Evolutionary conservation across 2,329 filamentous ascomycete genomes (phyloP), one percentile per base, ranked within the genome.

Genomic region (Trichoderma sp.): DNA sequence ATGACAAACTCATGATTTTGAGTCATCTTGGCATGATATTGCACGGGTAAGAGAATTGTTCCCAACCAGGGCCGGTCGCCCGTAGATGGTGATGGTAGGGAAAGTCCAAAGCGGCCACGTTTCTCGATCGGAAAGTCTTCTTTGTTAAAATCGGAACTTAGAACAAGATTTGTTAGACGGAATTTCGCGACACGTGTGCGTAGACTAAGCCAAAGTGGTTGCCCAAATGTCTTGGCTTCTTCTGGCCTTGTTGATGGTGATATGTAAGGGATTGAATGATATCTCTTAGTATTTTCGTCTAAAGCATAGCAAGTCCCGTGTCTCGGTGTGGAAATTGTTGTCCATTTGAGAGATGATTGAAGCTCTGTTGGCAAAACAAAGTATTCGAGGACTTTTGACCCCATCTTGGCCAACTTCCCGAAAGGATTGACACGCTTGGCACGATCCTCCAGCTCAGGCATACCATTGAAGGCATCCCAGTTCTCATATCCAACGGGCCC

Each of bases 401-500:
- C 67, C 12, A 74, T 6, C 35, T 62, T 45, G 7, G 53, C 24
- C 14, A 71, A 6, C 4, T 62, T 62, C 5, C 24, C 35, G 27
- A 71, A 68, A 31, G 72, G 53, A 16, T 38, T 50, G 6, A 74
- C 72, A 6, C 72, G 63, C 53, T 66, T 50, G 3, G 63, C 72
- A 18, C 72, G 72, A 3, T 68, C 53, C 0, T 74, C 50, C 1
- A 74, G n/a, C 29, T 35, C 72, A 8, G 53, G 64, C 62, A 74
- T 66, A n/a, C 24, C 9, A 12, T 74, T 74, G 7, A 74, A 68
- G 5, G 35, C 53, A 62, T 74, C 50, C 72, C 72, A 74, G 12
- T 74, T 38, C 38, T 74, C 72, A 50, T 74, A 67, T 3, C 72
- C 72, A 4, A 74, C 64, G 11, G 72, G 72, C 18, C 74, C 74